Evolutionary conservation across 257 asterid species (phyloP).

Genomic region (Buddleja alternifolia): DNA sequence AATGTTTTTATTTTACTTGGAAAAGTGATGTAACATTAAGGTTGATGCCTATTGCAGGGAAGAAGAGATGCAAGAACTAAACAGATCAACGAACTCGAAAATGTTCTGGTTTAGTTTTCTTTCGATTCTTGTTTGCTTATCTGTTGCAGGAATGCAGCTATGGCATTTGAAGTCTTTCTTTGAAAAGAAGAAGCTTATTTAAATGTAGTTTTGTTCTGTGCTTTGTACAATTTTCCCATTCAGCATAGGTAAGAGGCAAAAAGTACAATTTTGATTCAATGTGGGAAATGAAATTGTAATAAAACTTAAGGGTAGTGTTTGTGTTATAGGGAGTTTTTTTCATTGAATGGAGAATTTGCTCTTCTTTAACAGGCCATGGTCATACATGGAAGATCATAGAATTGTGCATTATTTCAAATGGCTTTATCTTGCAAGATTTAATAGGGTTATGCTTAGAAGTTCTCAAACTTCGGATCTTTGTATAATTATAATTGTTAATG

Average conservation of each 20-base stretch:
- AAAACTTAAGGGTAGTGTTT: slow-evolving; percentile 16
- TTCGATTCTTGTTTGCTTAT: slow-evolving; percentile 60
- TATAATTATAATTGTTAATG: too few species aligned
- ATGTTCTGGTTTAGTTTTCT: slow-evolving; percentile 84
- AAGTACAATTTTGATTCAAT: slow-evolving; percentile 32
- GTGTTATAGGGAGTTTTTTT: background rate
- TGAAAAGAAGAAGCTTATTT: slow-evolving; percentile 97
- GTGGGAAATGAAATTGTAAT: slow-evolving; percentile 28
- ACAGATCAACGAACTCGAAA: slow-evolving; percentile 67
- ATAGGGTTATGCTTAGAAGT: too few species aligned
- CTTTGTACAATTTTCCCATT: slow-evolving; percentile 34
- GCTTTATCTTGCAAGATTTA: too few species aligned
- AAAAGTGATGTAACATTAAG: background rate
- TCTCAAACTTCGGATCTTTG: too few species aligned
- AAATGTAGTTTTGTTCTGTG: slow-evolving; percentile 26
- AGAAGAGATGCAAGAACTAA: slow-evolving; percentile 85
- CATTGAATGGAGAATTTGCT: background rate
- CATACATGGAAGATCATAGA: background rate
- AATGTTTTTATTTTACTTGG: background rate
- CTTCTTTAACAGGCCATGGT: background rate
- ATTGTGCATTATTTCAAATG: background rate
- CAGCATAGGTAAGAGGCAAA: slow-evolving; percentile 28
- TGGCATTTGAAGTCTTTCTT: slow-evolving; percentile 91
- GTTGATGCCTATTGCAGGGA: slow-evolving; percentile 55
- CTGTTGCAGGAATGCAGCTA: slow-evolving; percentile 85